phyloP scores from a whole-genome alignment of 371 early-diverging fungal genomes.

The Circinella umbellata region DNA sequence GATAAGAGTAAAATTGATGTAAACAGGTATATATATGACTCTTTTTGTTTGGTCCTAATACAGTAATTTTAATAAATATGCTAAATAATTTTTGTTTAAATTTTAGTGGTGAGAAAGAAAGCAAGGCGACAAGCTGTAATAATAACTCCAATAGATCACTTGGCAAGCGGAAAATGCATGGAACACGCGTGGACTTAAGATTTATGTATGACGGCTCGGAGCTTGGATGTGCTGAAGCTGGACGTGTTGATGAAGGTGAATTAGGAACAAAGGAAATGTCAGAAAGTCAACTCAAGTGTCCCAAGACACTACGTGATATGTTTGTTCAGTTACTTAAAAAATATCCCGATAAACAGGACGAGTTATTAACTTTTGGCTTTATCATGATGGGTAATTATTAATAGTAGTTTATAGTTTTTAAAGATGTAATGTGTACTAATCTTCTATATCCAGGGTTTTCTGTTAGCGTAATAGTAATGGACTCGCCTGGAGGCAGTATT shows the following conservation, averaged over 20 bases:
- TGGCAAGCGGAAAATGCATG: slow-evolving; percentile 11
- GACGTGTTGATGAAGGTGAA: slow-evolving; percentile 5
- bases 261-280: background rate
- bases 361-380: background rate
- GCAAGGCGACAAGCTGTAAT: slow-evolving; percentile 4
- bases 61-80: background rate
- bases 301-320: slow-evolving; percentile 1
- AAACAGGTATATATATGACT: background rate
- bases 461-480: background rate
- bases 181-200: slow-evolving; percentile 7
- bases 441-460: background rate
- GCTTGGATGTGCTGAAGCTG: slow-evolving; percentile 15
- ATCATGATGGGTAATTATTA: slow-evolving; percentile 4
- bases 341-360: background rate
- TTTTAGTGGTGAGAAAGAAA: slow-evolving; percentile 18
- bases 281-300: slow-evolving; percentile 5
- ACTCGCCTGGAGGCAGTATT: background rate
- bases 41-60: background rate
- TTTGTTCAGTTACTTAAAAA: background rate
- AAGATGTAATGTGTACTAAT: background rate
- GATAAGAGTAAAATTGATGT: background rate
- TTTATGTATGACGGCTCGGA: slow-evolving; percentile 8
- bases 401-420: too few species aligned
- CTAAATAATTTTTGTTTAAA: background rate
- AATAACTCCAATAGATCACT: background rate